Evolutionary conservation across 2,329 filamentous ascomycete genomes (phyloP).

Genomic region (Diplodia seriata): DNA sequence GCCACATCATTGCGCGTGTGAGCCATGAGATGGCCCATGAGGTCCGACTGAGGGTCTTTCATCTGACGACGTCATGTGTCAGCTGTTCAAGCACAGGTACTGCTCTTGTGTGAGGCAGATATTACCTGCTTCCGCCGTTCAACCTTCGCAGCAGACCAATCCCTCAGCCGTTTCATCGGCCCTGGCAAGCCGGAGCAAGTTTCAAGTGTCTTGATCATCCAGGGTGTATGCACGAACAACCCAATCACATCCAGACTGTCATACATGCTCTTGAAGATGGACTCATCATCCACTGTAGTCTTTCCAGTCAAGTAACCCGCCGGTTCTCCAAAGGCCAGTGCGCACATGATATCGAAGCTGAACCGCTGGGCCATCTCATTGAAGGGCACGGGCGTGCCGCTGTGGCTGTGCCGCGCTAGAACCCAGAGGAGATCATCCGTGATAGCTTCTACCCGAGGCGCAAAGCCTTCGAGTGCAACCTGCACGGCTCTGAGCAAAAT

Average conservation of each 20-base stretch:
- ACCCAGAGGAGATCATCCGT: slow-evolving; percentile 39
- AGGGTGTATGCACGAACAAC: slow-evolving; percentile 41
- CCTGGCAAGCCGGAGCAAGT: slow-evolving; percentile 37
- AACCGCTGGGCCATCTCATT: slow-evolving; percentile 52
- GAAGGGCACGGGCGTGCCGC: slow-evolving; percentile 42
- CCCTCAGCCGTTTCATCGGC: slow-evolving; percentile 40
- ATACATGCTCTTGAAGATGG: slow-evolving; percentile 46
- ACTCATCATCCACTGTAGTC: slow-evolving; percentile 36
- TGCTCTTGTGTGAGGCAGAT: neutral
- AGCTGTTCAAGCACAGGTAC: neutral
- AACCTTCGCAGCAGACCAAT: slow-evolving; percentile 39
- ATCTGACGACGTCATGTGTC: neutral
- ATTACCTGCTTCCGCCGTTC: slow-evolving; percentile 38
- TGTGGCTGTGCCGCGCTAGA: slow-evolving; percentile 34
- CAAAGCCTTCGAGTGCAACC: slow-evolving; percentile 38
- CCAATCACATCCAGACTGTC: slow-evolving; percentile 43
- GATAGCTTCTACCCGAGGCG: slow-evolving; percentile 38
- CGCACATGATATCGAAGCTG: slow-evolving; percentile 56
- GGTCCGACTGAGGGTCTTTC: slow-evolving; percentile 37
- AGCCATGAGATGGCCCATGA: slow-evolving; percentile 40
- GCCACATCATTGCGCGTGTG: slow-evolving; percentile 35
- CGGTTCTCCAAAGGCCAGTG: slow-evolving; percentile 53
- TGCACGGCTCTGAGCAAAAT: neutral
- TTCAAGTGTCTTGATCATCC: slow-evolving; percentile 40
- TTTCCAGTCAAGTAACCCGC: slow-evolving; percentile 50